Evolutionary conservation across 2,329 filamentous ascomycete genomes (phyloP).

Genomic region (Aspergillus fumigatiaffinis): DNA sequence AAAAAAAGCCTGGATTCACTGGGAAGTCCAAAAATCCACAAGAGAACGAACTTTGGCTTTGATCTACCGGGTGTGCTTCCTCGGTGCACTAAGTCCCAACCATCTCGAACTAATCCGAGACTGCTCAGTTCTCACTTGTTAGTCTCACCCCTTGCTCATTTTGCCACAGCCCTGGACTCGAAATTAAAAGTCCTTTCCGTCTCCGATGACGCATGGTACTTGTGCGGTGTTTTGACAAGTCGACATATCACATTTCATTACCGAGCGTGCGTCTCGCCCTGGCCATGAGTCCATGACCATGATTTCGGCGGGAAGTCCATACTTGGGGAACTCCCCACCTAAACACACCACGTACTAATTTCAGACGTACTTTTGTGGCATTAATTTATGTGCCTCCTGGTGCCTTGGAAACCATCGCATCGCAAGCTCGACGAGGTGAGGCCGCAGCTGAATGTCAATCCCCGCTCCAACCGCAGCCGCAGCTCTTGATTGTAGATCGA

Average conservation of each 20-base stretch:
- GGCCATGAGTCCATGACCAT: neutral
- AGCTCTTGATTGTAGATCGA: neutral
- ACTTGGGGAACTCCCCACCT: neutral
- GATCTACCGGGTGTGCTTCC: slow-evolving; percentile 22
- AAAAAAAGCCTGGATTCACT: neutral
- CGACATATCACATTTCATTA: neutral
- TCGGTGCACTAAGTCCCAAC: slow-evolving; percentile 10
- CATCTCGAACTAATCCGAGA: neutral
- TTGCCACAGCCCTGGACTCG: slow-evolving; percentile 6
- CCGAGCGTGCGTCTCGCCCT: neutral
- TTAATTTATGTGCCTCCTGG: neutral
- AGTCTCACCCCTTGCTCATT: slow-evolving; percentile 7
- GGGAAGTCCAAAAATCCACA: neutral
- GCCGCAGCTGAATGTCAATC: neutral
- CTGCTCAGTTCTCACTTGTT: slow-evolving; percentile 7
- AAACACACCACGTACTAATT: neutral
- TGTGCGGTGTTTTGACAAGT: slow-evolving; percentile 14
- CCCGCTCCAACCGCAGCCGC: neutral
- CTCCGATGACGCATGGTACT: slow-evolving; percentile 14
- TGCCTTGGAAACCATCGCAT: neutral
- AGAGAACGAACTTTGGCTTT: slow-evolving; percentile 3
- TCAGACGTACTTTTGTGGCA: neutral
- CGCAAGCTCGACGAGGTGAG: neutral
- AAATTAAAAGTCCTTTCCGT: neutral
- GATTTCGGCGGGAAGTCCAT: neutral